Evolutionary conservation across 805 yeast species (phyloP).

Genomic region (Kregervanrija delftensis): DNA sequence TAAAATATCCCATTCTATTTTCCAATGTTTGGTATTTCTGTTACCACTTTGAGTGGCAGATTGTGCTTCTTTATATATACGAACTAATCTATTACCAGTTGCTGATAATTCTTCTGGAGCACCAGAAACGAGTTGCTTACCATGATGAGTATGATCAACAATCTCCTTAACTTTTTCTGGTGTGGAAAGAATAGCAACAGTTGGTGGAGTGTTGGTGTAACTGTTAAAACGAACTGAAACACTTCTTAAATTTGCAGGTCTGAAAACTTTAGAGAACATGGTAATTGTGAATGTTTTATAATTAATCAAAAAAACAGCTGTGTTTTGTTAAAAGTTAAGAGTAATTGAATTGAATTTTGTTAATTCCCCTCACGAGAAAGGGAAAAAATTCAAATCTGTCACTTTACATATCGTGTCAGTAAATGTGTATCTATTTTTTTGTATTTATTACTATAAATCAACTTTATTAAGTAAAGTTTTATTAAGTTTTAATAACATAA

Average conservation of each 20-base stretch:
- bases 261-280: constrained; percentile 2
- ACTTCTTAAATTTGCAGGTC: neutral
- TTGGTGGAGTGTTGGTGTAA: constrained; percentile 3
- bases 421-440: no score
- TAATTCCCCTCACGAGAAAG: no score
- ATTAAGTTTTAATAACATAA: no score
- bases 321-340: no score
- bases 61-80: constrained; percentile 71
- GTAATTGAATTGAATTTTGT: no score
- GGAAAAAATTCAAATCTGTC: no score
- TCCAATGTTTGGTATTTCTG: constrained; percentile 54
- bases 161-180: constrained; percentile 14
- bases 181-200: constrained; percentile 9
- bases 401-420: no score
- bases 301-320: no score
- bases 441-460: no score
- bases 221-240: neutral
- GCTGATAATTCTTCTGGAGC: constrained; percentile 64
- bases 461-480: no score
- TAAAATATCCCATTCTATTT: constrained; percentile 76
- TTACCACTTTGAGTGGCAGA: constrained; percentile 76
- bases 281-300: no score
- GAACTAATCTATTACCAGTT: constrained; percentile 49
- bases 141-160: constrained; percentile 9
- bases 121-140: constrained; percentile 63